Conservation (phyloP, 2,329 filamentous ascomycete species). For the Dendrostoma leiphaemia region DNA sequence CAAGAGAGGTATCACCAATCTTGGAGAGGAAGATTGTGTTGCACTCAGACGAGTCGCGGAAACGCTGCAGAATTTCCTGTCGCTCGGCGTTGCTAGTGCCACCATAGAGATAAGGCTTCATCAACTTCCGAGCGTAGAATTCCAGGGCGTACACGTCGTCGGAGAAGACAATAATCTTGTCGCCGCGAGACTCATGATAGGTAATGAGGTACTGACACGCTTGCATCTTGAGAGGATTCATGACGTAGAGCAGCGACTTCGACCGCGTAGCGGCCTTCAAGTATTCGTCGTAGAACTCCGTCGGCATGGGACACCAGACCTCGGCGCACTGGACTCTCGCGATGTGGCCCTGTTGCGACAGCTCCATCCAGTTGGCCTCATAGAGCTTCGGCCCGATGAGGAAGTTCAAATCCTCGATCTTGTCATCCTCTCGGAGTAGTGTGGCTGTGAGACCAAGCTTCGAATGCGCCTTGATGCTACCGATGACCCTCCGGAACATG, state of each 20-base stretch:
- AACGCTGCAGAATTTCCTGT: slow-evolving; percentile 84
- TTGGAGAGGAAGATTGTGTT: slow-evolving; percentile 96
- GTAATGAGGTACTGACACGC: slow-evolving; percentile 98
- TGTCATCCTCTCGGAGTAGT: slow-evolving; percentile 92
- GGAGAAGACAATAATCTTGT: slow-evolving; percentile 98
- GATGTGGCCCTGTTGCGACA: slow-evolving; percentile 95
- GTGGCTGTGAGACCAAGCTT: slow-evolving; percentile 95
- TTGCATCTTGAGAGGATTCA: slow-evolving; percentile 97
- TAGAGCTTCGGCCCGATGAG: slow-evolving; percentile 96
- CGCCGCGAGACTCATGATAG: slow-evolving; percentile 89
- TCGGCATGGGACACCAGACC: slow-evolving; percentile 99
- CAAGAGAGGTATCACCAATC: slow-evolving; percentile 97
- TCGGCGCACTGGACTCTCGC: slow-evolving; percentile 96
- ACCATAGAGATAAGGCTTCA: slow-evolving; percentile 89
- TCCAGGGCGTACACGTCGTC: slow-evolving; percentile 94
- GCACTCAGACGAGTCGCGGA: slow-evolving; percentile 85
- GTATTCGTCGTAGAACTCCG: slow-evolving; percentile 96
- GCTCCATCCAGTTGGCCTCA: slow-evolving; percentile 99
- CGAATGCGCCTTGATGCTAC: slow-evolving; percentile 88
- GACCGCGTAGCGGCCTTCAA: slow-evolving; percentile 61
- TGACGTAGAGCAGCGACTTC: slow-evolving; percentile 71
- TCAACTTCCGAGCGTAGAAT: slow-evolving; percentile 78
- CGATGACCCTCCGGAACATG: slow-evolving; percentile 93
- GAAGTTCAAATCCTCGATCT: slow-evolving; percentile 96
- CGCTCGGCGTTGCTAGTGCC: slow-evolving; percentile 84